Conservation (phyloP, 306 rosid genomes). For the Arachis hypogaea region DNA sequence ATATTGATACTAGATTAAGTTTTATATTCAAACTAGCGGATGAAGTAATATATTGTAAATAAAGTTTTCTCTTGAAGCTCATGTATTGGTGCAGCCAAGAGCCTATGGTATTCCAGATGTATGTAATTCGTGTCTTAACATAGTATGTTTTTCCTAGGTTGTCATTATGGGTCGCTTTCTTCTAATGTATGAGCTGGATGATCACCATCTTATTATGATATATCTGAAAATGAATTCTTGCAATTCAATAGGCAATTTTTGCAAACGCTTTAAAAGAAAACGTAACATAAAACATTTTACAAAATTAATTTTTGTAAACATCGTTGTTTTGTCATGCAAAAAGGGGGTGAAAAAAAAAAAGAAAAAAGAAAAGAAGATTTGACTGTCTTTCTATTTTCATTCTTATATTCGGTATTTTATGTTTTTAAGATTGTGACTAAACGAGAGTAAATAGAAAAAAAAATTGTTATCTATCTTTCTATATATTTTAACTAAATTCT, state of each 20-base stretch:
- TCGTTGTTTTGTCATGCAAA: too few relatives aligned
- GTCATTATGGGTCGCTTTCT: neutral
- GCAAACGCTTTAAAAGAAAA: neutral
- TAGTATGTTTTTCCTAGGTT: neutral
- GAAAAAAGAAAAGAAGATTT: too few relatives aligned
- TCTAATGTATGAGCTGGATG: slow-evolving; percentile 3
- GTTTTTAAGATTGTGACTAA: too few relatives aligned
- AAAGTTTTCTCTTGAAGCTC: too few relatives aligned
- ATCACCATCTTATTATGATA: neutral
- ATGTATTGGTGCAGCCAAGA: neutral
- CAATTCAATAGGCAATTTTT: neutral
- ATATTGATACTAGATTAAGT: neutral
- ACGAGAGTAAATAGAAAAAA: too few relatives aligned
- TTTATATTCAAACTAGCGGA: slow-evolving; percentile 23
- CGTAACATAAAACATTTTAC: too few relatives aligned
- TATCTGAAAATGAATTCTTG: neutral
- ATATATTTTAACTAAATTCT: too few relatives aligned
- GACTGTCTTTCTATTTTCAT: too few relatives aligned
- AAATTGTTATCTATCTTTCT: too few relatives aligned
- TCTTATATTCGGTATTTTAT: too few relatives aligned
- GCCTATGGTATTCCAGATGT: slow-evolving; percentile 9
- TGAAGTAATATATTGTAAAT: slow-evolving; percentile 32
- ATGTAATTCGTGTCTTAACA: neutral
- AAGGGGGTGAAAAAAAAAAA: too few relatives aligned
- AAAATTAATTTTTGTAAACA: too few relatives aligned